phyloP scores from a whole-genome alignment of 805 yeast genomes.

The Ogataea populi-albae region DNA sequence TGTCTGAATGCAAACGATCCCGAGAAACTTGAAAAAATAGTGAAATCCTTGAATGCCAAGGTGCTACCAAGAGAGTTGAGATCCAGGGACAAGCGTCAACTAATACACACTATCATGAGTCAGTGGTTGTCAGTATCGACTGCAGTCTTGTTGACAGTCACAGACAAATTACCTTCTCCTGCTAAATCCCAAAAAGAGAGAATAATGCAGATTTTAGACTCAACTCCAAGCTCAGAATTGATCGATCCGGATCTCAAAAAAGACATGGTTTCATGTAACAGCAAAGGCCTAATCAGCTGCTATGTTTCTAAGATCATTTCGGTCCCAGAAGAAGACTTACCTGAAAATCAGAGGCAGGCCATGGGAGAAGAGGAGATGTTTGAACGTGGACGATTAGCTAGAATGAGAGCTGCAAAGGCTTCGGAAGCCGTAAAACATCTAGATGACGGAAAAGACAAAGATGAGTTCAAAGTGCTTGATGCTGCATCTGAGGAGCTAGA shows the following conservation, averaged over 20 bases:
- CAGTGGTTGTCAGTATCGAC: conserved; percentile 95
- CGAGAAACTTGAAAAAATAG: conserved; percentile 73
- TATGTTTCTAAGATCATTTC: conserved; percentile 89
- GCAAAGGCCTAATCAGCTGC: conserved; percentile 63
- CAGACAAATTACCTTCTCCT: conserved; percentile 86
- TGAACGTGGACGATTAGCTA: conserved; percentile 61
- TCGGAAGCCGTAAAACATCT: conserved; percentile 46
- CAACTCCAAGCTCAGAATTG: conserved; percentile 48
- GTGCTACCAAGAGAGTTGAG: conserved; percentile 72
- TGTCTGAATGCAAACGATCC: conserved; percentile 61
- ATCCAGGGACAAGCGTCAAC: conserved; percentile 68
- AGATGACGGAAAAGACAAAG: conserved; percentile 21
- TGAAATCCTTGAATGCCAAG: conserved; percentile 63
- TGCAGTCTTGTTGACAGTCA: conserved; percentile 78
- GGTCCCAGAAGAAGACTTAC: conserved; percentile 77
- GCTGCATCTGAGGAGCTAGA: conserved; percentile 15
- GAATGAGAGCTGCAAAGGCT: conserved; percentile 67
- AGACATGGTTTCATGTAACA: conserved; percentile 66
- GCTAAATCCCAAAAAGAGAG: conserved; percentile 67
- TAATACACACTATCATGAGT: conserved; percentile 67
- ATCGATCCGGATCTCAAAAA: conserved; percentile 48
- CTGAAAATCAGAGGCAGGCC: conserved; percentile 45
- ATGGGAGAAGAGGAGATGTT: conserved; percentile 54
- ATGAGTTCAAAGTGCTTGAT: conserved; percentile 18
- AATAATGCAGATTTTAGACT: conserved; percentile 61